Evolutionary conservation across 2,329 filamentous ascomycete species (phyloP), one percentile per base, ranked within the genome.

Genomic region (Calonectria hawksworthii): DNA sequence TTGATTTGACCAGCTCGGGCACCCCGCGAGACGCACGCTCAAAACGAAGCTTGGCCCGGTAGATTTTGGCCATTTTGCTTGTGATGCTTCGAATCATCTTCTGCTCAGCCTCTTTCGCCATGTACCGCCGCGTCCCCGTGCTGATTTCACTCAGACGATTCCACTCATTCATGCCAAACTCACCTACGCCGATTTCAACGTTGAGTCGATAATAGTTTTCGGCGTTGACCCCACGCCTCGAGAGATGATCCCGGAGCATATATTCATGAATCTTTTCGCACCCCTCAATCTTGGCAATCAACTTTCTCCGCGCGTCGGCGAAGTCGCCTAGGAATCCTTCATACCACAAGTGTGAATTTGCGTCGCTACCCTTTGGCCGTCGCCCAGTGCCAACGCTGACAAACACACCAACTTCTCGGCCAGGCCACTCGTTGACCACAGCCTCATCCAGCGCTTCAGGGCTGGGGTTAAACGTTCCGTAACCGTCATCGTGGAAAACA

Each of bases 91-190:
- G 88, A 9, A 95, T 95, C 90, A 95, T 94, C 79, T 87, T 90
- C 83, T 98, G 94, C 73, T 98, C 93, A 0, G 92, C 92, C 14
- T 90, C 89, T 75, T 93, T 93, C 10, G 89, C 88, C 68, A 99
- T 90, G 83, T 99, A 99, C 76, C 94, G 92, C 78, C 95, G 91
- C 0, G 97, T 99, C 82, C 94, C 94, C 18, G 95, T 98, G 87
- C 95, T 98, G 86, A 99, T 99, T 68, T 98, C 96, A 32, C 95
- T 94, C n/a, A 99, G 87, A 4, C 96, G 92, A 80, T 95, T 92
- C 97, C 97, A 99, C 84, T 99, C 97, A 83, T 99, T 99, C 96
- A 99, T 99, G 67, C 95, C 96, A 83, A 98, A 99, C 83, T 99
- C 97, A 68, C 96, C 96, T 4, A 99, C 96, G 1, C 96, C 97